Conservation (phyloP, 441 rosid species). For the Raphanus hybrid region DNA sequence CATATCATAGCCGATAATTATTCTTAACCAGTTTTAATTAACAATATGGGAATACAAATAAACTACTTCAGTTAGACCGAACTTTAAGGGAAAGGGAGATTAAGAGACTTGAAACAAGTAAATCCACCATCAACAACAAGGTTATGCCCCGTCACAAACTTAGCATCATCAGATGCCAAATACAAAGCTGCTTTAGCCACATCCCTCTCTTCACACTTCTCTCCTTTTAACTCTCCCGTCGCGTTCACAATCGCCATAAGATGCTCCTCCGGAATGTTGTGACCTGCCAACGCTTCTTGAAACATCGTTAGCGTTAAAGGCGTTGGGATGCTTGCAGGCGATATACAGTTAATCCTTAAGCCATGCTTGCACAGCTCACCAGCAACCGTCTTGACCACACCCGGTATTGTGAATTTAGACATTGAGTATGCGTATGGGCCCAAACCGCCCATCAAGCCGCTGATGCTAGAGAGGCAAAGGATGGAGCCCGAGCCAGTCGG, state of each 20-base stretch:
- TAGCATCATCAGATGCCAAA: constrained; percentile 58
- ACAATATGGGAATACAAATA: background rate
- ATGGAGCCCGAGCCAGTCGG: constrained; percentile 45
- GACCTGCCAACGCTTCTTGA: constrained; percentile 38
- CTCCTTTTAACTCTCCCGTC: constrained; percentile 53
- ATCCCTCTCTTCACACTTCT: constrained; percentile 53
- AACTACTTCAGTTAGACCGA: background rate
- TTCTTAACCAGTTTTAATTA: background rate
- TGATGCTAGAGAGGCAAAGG: constrained; percentile 46
- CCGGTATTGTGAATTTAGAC: constrained; percentile 12
- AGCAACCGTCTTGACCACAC: constrained; percentile 30
- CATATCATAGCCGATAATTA: background rate
- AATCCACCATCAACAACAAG: constrained; percentile 57
- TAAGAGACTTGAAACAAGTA: constrained; percentile 42
- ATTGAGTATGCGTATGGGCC: constrained; percentile 20
- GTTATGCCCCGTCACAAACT: constrained; percentile 63
- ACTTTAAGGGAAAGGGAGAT: constrained; percentile 35
- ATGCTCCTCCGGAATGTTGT: constrained; percentile 38
- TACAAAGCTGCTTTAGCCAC: constrained; percentile 63
- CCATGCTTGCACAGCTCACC: constrained; percentile 44
- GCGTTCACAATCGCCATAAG: constrained; percentile 35
- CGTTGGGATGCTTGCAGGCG: constrained; percentile 40
- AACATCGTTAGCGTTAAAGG: constrained; percentile 44
- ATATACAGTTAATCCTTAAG: constrained; percentile 32
- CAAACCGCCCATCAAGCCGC: constrained; percentile 25